Base-by-base conservation (phyloP, 176 grass and related monocot species). In the Stipa capillata region DNA sequence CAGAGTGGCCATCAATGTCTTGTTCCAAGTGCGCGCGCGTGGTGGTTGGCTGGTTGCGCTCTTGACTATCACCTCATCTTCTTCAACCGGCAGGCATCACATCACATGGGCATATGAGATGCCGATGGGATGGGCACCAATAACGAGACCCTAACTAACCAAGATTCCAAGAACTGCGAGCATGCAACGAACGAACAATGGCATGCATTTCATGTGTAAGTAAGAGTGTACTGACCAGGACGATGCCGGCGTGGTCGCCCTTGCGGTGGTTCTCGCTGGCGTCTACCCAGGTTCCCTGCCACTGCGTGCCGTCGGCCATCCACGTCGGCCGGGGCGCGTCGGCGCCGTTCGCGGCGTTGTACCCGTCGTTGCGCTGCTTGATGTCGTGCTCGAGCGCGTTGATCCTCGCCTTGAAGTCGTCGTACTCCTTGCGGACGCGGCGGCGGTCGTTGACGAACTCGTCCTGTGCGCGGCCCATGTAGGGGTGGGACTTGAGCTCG, bases 371-470 rank as follows among this genome's bases (percentile, higher is more conserved):
- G 2, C 95, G 47, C 56, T 91, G 89, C 64, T 82, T 86, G 35
- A 97, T 97, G n/a, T 91, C 82, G 2, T 87, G 79, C 0, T 89
- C 87, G 0, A 97, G 73, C 0, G 68, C 83, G 49, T 92, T 92
- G 56, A 90, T 92, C 6, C 92, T 53, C 0, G 93, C 92, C 87
- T 92, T 97, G 68, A 92, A 97, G 29, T 97, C 91, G 3, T 97
- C 95, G 2, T 97, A 94, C 85, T 97, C 95, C 50, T 90, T 88
- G 68, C 93, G 89, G 0, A 92, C 60, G 13, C 95, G 85, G 33
- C 95, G 85, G 33, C 95, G 91, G 51, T 97, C 95, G 43, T 92
- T 94, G 0, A 97, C 95, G 40, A 97, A 97, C 68, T 94, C 95
- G 43, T 91, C 85, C 34, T 90, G 85, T 0, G 89, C 87, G 3